These are phyloP conservation scores for Protomyces gravidus DNA, from an alignment of 1,139 yeast species.

Conservation along the genomic window DNA sequence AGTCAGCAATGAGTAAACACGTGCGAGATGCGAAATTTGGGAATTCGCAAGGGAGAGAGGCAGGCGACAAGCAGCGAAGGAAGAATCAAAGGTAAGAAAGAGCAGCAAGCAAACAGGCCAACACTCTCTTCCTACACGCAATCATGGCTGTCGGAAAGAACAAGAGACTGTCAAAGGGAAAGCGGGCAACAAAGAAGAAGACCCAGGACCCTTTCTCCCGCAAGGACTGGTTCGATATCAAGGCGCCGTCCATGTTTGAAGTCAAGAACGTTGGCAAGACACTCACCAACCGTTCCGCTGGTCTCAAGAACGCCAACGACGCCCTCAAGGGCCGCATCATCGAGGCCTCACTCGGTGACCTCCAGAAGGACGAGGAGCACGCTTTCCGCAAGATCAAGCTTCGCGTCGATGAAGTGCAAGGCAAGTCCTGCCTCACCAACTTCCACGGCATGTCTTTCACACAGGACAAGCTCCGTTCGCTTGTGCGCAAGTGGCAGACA, in stretches of 20 bases:
- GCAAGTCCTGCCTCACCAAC: constrained; percentile 87
- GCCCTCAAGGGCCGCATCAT: constrained; percentile 87
- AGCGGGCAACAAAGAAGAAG: constrained; percentile 94
- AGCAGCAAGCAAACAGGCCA: background rate
- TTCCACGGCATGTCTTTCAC: constrained; percentile 94
- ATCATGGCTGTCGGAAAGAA: constrained; percentile 89
- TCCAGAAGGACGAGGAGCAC: constrained; percentile 90
- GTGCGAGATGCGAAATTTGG: too few species aligned
- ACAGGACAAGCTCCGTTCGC: constrained; percentile 81
- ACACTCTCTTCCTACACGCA: constrained; percentile 10
- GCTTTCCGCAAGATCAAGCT: constrained; percentile 83
- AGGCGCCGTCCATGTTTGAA: constrained; percentile 92
- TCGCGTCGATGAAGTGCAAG: constrained; percentile 90
- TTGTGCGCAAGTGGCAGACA: constrained; percentile 92
- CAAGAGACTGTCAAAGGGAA: constrained; percentile 93
- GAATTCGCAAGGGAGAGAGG: too few species aligned
- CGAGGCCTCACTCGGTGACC: constrained; percentile 81
- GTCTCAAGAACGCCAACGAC: constrained; percentile 89
- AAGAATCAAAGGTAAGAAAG: background rate
- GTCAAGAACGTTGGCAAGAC: constrained; percentile 94
- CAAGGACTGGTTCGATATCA: constrained; percentile 88
- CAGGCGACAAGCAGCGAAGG: background rate
- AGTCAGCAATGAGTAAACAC: too few species aligned
- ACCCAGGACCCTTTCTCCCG: constrained; percentile 93
- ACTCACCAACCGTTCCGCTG: constrained; percentile 86